Evolutionary conservation across 1,284 basidiomycete genomes (phyloP), one percentile per base, ranked within the genome.

Genomic region (Puccinia triticina): DNA sequence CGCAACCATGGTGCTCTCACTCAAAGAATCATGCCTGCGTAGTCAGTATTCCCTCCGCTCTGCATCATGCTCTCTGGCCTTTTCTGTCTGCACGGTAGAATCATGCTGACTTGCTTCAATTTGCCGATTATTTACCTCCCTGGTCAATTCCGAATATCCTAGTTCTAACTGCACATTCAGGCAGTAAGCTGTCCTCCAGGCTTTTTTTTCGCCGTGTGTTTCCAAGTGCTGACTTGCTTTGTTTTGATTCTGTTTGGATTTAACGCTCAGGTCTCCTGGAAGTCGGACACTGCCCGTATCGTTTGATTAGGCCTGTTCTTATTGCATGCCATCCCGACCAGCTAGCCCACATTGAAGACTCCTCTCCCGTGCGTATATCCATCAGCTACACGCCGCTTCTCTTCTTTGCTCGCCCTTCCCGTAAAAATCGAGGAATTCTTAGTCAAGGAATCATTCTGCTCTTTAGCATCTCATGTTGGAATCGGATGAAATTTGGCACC

Each of bases 11-110:
- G 64, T 79, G 37, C 23, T 55, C 40, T 66, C 77, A 18, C 53
- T 79, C n/a, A 79, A 79, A 50, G 77, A 79, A 43, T 79, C 77
- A 18, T 79, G 77, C 53, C 69, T 79, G 37, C 77, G 77, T 37
- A 55, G 77, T 79, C 29, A 79, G 77, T 72, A 37, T 32, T 29
- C 61, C 29, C 40, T 34, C 34, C 57, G 2, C 18, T 29, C 37
- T 67, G 14, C 43, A 64, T 26, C 61, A 59, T 5, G 4, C 8
- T 12, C 43, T 37, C 23, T 69, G 40, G 34, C 3, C n/a, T 40
- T 34, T 2, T 10, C 7, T 10, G 3, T 26, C 32, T n/a, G n/a
- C n/a, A n/a, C 23, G 14, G 29, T 40, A 46, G 40, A 64, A 32
- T 10, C 64, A n/a, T 46, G 23, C 64, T 67, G 64, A 71, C 67